Percentiles rank a stretch among this genome's conserved stretches.
These are phyloP conservation scores for Flaveria floridana DNA, from an alignment of 140 eudicot genomes.

Conservation along the genomic window DNA sequence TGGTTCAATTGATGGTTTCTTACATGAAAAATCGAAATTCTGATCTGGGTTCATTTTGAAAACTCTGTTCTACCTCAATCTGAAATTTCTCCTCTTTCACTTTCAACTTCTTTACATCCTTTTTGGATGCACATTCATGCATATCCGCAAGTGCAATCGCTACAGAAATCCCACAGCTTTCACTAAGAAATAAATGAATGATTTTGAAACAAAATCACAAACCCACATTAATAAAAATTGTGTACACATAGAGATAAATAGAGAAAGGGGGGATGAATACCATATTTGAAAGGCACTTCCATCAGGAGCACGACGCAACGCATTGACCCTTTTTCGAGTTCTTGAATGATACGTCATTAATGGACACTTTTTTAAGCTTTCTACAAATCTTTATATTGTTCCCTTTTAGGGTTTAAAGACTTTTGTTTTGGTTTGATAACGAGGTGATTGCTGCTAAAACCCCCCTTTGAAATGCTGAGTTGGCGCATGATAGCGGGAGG, in stretches of 20 bases:
- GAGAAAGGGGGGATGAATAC: slow-evolving; percentile 31
- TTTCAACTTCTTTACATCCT: slow-evolving; percentile 41
- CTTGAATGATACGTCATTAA: slow-evolving; percentile 48
- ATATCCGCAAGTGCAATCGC: slow-evolving; percentile 60
- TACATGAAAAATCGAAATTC: slow-evolving; percentile 66
- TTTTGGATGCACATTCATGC: slow-evolving; percentile 53
- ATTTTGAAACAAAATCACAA: not conserved
- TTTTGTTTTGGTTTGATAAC: not conserved
- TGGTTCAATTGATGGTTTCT: not conserved
- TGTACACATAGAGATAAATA: not conserved
- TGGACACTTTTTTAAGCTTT: slow-evolving; percentile 13
- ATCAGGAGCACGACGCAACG: slow-evolving; percentile 62
- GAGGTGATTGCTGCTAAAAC: slow-evolving; percentile 17
- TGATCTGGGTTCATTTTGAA: slow-evolving; percentile 66
- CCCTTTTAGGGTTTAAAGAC: slow-evolving; percentile 5
- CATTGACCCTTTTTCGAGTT: slow-evolving; percentile 56
- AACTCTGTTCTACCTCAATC: slow-evolving; percentile 16
- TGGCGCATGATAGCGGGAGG: slow-evolving; percentile 28
- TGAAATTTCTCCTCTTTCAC: slow-evolving; percentile 4
- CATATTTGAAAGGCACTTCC: slow-evolving; percentile 70
- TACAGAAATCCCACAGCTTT: slow-evolving; percentile 50
- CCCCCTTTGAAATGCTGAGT: slow-evolving; percentile 11
- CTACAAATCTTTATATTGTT: not conserved
- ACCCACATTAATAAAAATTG: not conserved
- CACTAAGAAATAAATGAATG: slow-evolving; percentile 37